Percentiles rank a stretch among this genome's conserved stretches.
Conservation (phyloP, 805 yeast genomes). For the Saturnispora kantuleensis region DNA sequence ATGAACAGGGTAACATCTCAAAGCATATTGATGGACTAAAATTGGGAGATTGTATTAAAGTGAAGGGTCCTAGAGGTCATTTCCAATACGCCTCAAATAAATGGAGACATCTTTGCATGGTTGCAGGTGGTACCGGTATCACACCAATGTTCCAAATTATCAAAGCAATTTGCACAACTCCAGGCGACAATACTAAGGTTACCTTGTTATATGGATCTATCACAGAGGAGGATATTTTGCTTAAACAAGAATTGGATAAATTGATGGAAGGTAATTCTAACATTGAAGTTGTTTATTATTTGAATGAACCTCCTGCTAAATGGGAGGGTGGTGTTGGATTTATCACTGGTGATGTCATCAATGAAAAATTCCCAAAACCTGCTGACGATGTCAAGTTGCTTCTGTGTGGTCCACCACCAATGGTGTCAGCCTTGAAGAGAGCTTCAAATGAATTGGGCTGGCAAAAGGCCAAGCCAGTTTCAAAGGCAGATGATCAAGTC, state of each 20-base stretch:
- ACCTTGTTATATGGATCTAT: constrained; percentile 75
- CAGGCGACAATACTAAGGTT: constrained; percentile 69
- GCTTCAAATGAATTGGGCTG: constrained; percentile 67
- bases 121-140: constrained; percentile 95
- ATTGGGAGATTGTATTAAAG: constrained; percentile 68
- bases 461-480: constrained; percentile 77
- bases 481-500: constrained; percentile 83
- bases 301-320: constrained; percentile 59
- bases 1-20: constrained; percentile 79
- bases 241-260: constrained; percentile 69
- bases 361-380: constrained; percentile 51
- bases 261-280: constrained; percentile 48
- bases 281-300: constrained; percentile 60
- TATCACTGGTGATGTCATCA: constrained; percentile 65
- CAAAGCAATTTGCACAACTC: constrained; percentile 68
- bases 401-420: constrained; percentile 91
- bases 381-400: constrained; percentile 57
- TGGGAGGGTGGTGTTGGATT: constrained; percentile 80
- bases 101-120: constrained; percentile 69
- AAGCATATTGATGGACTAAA: constrained; percentile 58
- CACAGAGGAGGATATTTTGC: constrained; percentile 66
- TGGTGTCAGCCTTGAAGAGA: constrained; percentile 78
- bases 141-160: constrained; percentile 94
- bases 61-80: constrained; percentile 87
- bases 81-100: constrained; percentile 76